Evolutionary conservation across 306 rosid species (phyloP), one percentile per base, ranked within the genome.

Genomic region (Acacia acuminata): DNA sequence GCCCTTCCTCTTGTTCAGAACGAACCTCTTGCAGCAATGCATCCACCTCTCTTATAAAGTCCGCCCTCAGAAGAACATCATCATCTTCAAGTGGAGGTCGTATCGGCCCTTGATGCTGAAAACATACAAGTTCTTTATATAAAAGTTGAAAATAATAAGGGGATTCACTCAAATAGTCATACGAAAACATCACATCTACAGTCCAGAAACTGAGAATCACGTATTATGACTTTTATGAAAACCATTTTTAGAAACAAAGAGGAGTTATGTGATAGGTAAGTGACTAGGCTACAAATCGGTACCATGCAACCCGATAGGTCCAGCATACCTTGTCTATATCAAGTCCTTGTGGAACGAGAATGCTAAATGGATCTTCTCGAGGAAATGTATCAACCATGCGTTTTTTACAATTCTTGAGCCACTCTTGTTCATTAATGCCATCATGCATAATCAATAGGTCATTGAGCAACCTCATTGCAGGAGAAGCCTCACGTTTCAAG

Each of bases 31-130:
- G 91, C 47, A 96, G 89, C 89, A 94, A 83, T 79, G 69, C 98
- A 88, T 90, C 92, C 79, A 96, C 97, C 89, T 96, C 98, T 84
- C 98, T 90, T 22, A 94, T 91, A 47, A 96, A 96, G 88, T 96
- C 98, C 71, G 88, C 96, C 84, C 98, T 94, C 85, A 94, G 76
- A 38, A 96, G 89, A 38, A 84, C 79, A 65, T 85, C 91, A 75
- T 94, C 99, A 43, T 78, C 87, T 81, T 96, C 97, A 65, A 90
- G 82, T 19, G 90, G 82, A 2, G 91, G 94, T 81, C 94, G 88
- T 44, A 87, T 43, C 15, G 90, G 94, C 72, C 97, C 97, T 36
- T 89, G 83, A 88, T 91, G 98, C 97, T 94, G 92, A 84, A 38
- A 67, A 43, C 67, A 76, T 15, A 64, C 61, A 58, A 86, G 60